Evolutionary conservation across 78 protist species (phyloP).

Genomic region (Tieghemostelium lacteum): DNA sequence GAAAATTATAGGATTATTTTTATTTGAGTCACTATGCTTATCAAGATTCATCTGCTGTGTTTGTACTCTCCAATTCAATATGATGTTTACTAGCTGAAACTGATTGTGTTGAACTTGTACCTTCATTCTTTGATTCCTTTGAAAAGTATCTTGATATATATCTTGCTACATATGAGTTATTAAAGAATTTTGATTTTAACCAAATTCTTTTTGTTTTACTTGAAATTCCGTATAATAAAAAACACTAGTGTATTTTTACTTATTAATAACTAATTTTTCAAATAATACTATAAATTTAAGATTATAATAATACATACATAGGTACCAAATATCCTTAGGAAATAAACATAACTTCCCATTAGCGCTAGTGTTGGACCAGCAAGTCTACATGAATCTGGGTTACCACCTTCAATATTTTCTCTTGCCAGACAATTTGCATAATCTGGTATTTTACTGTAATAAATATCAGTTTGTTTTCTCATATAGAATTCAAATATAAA

Average conservation of each 20-base stretch:
- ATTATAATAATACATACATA: conserved; percentile 9
- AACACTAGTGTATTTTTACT: background rate
- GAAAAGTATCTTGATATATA: background rate
- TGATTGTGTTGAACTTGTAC: no score
- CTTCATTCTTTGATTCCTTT: no score
- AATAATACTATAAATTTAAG: no score
- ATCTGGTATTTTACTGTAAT: background rate
- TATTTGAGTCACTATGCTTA: no score
- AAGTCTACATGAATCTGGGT: conserved; percentile 1
- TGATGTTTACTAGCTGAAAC: no score
- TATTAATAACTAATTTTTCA: background rate
- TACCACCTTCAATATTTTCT: background rate
- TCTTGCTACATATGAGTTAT: background rate
- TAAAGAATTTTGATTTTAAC: no score
- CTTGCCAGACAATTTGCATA: background rate
- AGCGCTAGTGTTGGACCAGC: conserved; percentile 27
- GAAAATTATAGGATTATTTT: no score
- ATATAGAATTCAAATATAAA: conserved; percentile 35
- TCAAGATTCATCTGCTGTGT: no score
- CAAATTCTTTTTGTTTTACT: no score
- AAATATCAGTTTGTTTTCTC: background rate
- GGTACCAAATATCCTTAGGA: conserved; percentile 33
- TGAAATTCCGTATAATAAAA: no score
- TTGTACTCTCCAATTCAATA: no score
- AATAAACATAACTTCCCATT: conserved; percentile 34